Evolutionary conservation across 495 filamentous ascomycete genomes (phyloP).

Genomic region (Podospora sp.): DNA sequence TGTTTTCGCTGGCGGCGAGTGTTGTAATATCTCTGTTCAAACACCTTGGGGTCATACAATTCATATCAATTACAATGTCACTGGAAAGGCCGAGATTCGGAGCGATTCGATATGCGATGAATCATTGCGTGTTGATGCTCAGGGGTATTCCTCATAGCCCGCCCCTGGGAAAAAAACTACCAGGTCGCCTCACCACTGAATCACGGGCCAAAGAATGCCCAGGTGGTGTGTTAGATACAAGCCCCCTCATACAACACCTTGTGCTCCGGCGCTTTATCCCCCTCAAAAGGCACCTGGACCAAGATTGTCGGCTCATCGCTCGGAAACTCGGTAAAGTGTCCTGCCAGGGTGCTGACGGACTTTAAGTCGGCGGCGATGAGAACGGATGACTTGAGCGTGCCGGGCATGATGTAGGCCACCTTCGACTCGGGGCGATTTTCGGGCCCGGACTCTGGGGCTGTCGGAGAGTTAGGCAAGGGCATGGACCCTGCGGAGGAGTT

Average conservation of each 20-base stretch:
- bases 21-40: no score
- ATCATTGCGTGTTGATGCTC: no score
- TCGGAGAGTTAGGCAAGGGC: slow-evolving; percentile 5
- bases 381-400: slow-evolving; percentile 28
- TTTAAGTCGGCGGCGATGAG: slow-evolving; percentile 36
- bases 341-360: slow-evolving; percentile 29
- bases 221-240: slow-evolving; percentile 25
- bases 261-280: slow-evolving; percentile 28
- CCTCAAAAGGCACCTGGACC: slow-evolving; percentile 33
- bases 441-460: neutral
- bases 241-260: slow-evolving; percentile 29
- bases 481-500: slow-evolving; percentile 13
- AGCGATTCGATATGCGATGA: no score
- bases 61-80: no score
- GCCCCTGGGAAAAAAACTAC: no score
- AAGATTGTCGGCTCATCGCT: slow-evolving; percentile 35
- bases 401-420: slow-evolving; percentile 33
- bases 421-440: slow-evolving; percentile 21
- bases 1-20: no score
- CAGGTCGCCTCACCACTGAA: no score
- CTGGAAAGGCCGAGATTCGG: no score
- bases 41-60: no score
- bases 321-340: slow-evolving; percentile 37
- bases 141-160: no score
- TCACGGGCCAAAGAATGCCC: no score